A percentile compares a stretch with the other conserved stretches of the same genome.
Evolutionary conservation across 164 flowering plant species (phyloP).

Genomic region (Magnolia officinalis): DNA sequence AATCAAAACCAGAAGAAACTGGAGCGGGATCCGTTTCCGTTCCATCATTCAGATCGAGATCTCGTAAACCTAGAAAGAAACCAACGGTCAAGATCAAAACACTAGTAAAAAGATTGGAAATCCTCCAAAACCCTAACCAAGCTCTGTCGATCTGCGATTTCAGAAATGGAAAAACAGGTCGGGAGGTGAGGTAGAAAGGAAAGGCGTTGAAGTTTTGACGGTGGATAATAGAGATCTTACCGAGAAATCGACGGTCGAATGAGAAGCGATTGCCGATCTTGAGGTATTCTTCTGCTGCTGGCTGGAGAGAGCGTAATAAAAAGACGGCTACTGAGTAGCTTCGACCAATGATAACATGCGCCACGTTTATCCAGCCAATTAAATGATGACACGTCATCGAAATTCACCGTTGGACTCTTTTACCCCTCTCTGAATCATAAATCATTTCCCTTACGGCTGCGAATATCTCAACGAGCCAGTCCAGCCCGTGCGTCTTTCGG

Average conservation of each 20-base stretch:
- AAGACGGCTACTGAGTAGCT: background rate
- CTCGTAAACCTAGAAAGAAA: background rate
- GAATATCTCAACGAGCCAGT: too few species aligned
- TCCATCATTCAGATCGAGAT: conserved; percentile 15
- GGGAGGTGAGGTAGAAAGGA: too few species aligned
- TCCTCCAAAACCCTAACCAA: background rate
- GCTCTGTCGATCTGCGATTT: background rate
- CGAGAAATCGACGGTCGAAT: background rate
- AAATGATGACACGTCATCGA: background rate
- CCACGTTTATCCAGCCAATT: background rate
- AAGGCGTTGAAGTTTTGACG: too few species aligned
- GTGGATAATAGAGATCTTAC: too few species aligned
- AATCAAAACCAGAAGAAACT: conserved; percentile 17
- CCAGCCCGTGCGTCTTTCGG: too few species aligned
- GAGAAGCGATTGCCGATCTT: too few species aligned
- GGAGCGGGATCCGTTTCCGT: conserved; percentile 13
- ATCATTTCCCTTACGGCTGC: too few species aligned
- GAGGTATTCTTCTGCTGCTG: too few species aligned
- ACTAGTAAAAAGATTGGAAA: background rate
- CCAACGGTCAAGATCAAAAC: background rate
- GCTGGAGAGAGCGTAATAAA: too few species aligned
- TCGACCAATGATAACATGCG: background rate
- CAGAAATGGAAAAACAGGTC: too few species aligned
- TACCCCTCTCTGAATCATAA: background rate
- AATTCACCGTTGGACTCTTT: background rate